These are phyloP conservation scores for Jatropha podagrica DNA, from an alignment of 441 rosid genomes.

Conservation along the genomic window DNA sequence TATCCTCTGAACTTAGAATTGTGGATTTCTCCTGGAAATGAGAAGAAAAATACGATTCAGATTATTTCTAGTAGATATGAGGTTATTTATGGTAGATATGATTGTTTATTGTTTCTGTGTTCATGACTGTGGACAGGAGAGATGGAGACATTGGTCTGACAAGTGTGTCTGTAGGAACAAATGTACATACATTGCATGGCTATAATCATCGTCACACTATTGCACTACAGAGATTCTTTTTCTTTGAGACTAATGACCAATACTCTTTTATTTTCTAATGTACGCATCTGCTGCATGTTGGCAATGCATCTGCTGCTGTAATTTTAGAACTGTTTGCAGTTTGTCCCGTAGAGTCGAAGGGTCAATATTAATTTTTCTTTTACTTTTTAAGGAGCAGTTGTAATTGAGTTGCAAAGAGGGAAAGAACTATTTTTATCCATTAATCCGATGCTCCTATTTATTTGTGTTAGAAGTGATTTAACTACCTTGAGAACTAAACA, in stretches of 20 bases:
- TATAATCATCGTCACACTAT: background rate
- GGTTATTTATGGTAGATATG: no score
- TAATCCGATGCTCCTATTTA: background rate
- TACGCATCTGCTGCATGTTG: background rate
- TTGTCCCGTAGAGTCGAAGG: no score
- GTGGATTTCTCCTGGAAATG: background rate
- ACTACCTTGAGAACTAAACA: background rate
- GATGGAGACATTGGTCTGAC: background rate
- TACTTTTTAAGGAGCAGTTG: background rate
- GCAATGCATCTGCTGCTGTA: background rate
- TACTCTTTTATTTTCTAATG: background rate
- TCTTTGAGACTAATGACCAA: no score
- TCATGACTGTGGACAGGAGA: background rate
- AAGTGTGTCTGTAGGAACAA: background rate
- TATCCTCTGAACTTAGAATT: background rate
- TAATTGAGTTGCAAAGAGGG: background rate
- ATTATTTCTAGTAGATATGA: background rate
- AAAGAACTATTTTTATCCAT: background rate
- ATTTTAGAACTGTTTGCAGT: background rate
- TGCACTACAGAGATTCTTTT: background rate
- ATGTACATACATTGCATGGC: background rate
- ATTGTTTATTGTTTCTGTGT: background rate
- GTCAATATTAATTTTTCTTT: background rate
- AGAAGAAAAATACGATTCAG: background rate
- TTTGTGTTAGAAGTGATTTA: background rate